Evolutionary conservation across 78 protist genomes (phyloP).

Genomic region (Polysphondylium violaceum): DNA sequence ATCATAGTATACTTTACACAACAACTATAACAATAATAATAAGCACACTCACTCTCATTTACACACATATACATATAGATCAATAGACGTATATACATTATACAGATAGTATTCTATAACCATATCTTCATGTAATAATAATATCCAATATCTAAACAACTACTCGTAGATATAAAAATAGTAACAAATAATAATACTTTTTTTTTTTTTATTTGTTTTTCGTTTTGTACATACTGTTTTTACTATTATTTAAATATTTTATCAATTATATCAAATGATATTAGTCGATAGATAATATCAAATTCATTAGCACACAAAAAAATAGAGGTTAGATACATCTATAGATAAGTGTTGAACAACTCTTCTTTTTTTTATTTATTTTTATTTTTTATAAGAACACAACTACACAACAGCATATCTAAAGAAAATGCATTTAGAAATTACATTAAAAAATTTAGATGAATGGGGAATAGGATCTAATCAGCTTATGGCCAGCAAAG

Average conservation of each 20-base stretch:
- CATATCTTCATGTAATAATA: too few species aligned
- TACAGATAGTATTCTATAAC: not conserved
- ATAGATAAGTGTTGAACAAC: not conserved
- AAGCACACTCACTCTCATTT: too few species aligned
- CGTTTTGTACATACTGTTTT: not conserved
- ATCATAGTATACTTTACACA: not conserved
- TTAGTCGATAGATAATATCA: too few species aligned
- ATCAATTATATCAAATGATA: not conserved
- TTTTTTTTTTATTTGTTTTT: not conserved
- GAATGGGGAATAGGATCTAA: constrained; percentile 46
- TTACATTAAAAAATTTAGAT: constrained; percentile 24
- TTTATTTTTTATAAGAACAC: not conserved
- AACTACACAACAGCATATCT: not conserved
- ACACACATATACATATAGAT: too few species aligned
- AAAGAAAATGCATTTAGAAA: not conserved
- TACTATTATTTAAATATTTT: not conserved
- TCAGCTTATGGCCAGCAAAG: constrained; percentile 29
- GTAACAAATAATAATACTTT: not conserved
- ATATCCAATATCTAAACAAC: not conserved
- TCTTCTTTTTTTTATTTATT: not conserved
- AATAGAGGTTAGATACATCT: too few species aligned
- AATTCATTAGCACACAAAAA: too few species aligned
- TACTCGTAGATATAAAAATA: too few species aligned
- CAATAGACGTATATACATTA: too few species aligned
- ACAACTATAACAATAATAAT: not conserved